phyloP scores from a whole-genome alignment of 2,329 filamentous ascomycete genomes.

The Alternaria sp. region DNA sequence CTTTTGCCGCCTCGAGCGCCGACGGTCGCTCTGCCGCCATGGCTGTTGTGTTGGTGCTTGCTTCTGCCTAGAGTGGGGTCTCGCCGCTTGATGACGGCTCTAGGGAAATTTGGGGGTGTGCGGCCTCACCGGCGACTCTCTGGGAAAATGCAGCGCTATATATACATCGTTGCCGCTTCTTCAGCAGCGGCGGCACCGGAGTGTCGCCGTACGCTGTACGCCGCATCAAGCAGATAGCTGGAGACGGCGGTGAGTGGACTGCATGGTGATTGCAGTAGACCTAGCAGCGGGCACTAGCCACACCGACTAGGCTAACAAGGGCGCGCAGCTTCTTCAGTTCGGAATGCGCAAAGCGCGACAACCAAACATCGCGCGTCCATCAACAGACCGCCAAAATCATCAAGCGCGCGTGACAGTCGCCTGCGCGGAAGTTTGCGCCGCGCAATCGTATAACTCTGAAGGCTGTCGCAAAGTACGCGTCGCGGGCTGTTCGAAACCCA shows the following conservation, averaged over 20 bases:
- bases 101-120: not conserved
- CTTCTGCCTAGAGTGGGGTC: conserved; percentile 10
- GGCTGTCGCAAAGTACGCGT: not conserved
- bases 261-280: conserved; percentile 9
- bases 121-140: conserved; percentile 3
- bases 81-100: not conserved
- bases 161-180: not conserved
- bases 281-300: conserved; percentile 14
- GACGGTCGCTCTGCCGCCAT: not conserved
- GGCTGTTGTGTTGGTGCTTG: conserved; percentile 2
- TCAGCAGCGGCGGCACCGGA: not conserved
- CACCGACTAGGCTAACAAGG: conserved; percentile 7
- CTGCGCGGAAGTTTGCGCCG: not conserved
- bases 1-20: not conserved
- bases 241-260: conserved; percentile 15
- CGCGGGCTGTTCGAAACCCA: not conserved
- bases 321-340: conserved; percentile 7
- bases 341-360: not conserved
- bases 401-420: not conserved
- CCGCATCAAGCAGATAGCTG: not conserved
- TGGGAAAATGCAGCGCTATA: conserved; percentile 2
- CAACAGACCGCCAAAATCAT: not conserved
- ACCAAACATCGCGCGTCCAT: conserved; percentile 2
- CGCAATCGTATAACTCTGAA: not conserved
- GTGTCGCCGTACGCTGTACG: not conserved